A percentile compares a stretch with the other conserved stretches of the same genome.
phyloP scores from a whole-genome alignment of 2,329 filamentous ascomycete species.

The Zopfia rhizophila region DNA sequence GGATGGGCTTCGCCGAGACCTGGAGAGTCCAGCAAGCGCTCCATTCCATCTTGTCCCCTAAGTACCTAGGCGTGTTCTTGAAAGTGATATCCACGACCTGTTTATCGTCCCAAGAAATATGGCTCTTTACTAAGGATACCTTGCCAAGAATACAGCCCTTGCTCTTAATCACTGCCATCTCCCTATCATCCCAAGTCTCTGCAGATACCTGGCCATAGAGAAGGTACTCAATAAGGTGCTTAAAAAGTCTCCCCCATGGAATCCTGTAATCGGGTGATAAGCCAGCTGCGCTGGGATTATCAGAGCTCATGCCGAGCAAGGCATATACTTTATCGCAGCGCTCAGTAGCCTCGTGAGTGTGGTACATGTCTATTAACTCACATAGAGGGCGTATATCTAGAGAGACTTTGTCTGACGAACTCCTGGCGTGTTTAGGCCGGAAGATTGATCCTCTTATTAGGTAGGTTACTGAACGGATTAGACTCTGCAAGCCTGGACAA shows the following conservation, averaged over 20 bases:
- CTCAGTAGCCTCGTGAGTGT: constrained; percentile 23
- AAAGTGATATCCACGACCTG: constrained; percentile 13
- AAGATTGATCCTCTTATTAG: constrained; percentile 29
- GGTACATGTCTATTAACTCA: constrained; percentile 30
- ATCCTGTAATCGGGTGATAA: constrained; percentile 23
- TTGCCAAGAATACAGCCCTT: constrained; percentile 25
- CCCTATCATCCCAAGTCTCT: constrained; percentile 16
- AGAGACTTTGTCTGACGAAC: constrained; percentile 12
- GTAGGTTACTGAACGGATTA: constrained; percentile 23
- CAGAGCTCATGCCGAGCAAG: constrained; percentile 29
- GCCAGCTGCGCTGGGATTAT: constrained; percentile 14
- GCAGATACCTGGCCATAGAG: constrained; percentile 20
- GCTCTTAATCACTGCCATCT: constrained; percentile 20
- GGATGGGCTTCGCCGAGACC: constrained; percentile 16
- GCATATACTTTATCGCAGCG: constrained; percentile 28
- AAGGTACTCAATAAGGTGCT: constrained; percentile 17
- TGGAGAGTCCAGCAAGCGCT: constrained; percentile 17
- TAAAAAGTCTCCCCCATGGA: constrained; percentile 24
- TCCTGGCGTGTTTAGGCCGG: constrained; percentile 12
- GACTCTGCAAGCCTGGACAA: constrained; percentile 19
- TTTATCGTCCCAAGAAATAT: constrained; percentile 8
- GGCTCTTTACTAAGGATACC: constrained; percentile 6
- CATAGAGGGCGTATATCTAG: constrained; percentile 23
- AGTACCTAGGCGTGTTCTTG: neutral
- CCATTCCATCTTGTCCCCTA: neutral